These are phyloP conservation scores for Salix suchowensis DNA, from an alignment of 345 rosid species.

Conservation along the genomic window DNA sequence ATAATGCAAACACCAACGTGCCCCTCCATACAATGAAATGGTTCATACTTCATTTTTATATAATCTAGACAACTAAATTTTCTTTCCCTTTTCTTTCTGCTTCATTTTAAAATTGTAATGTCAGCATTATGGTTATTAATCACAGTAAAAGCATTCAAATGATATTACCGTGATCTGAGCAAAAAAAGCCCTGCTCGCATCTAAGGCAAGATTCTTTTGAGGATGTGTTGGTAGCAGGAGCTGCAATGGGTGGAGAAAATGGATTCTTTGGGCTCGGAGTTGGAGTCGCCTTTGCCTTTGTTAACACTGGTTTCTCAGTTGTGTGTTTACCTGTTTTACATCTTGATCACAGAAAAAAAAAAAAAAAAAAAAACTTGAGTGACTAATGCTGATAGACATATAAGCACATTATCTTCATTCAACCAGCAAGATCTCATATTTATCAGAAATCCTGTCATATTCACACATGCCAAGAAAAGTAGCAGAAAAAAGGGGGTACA, in stretches of 20 bases:
- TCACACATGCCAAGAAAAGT: neutral
- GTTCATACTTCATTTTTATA: too few relatives aligned
- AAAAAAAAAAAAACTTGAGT: conserved; percentile 5
- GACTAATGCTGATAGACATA: neutral
- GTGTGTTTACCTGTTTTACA: conserved; percentile 96
- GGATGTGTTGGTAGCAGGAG: conserved; percentile 32
- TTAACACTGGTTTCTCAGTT: conserved; percentile 71
- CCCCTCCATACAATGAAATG: neutral
- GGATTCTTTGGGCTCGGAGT: conserved; percentile 27
- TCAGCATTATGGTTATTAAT: neutral
- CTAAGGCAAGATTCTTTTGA: conserved; percentile 68
- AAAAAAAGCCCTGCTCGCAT: conserved; percentile 94
- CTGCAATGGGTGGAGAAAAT: conserved; percentile 29
- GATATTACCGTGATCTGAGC: conserved; percentile 80
- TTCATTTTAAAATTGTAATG: neutral
- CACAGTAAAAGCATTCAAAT: neutral
- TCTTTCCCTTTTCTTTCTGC: neutral
- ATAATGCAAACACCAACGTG: neutral
- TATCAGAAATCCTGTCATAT: neutral
- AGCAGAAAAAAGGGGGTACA: neutral
- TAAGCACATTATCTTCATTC: neutral
- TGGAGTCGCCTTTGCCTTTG: conserved; percentile 43
- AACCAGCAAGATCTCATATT: neutral
- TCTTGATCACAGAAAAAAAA: conserved; percentile 42
- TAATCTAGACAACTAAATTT: neutral